phyloP scores from a whole-genome alignment of 1,284 basidiomycete genomes.

The Sphagnurus paluster region DNA sequence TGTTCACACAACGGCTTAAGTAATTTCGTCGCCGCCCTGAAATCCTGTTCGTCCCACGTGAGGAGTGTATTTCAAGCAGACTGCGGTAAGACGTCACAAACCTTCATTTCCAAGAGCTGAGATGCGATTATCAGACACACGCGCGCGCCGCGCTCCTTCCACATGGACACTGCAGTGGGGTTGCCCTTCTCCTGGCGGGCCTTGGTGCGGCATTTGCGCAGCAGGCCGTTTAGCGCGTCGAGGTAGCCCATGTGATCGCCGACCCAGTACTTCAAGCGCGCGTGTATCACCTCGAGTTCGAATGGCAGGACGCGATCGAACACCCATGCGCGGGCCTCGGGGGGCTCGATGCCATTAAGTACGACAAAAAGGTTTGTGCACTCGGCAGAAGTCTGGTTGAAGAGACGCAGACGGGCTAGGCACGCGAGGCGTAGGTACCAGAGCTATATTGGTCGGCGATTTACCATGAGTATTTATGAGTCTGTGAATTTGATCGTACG shows the following conservation, averaged over 20 bases:
- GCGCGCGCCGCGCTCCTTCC: conserved; percentile 74
- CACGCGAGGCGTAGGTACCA: conserved; percentile 81
- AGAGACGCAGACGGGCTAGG: conserved; percentile 75
- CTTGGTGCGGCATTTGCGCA: conserved; percentile 71
- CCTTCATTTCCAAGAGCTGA: conserved; percentile 76
- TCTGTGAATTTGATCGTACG: conserved; percentile 42
- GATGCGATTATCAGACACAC: conserved; percentile 71
- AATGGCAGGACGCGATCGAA: conserved; percentile 70
- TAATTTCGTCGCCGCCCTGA: conserved; percentile 60
- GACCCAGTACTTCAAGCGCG: conserved; percentile 71
- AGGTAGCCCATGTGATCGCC: conserved; percentile 75
- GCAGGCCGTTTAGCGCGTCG: conserved; percentile 75
- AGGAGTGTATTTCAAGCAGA: background rate
- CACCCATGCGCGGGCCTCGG: conserved; percentile 47
- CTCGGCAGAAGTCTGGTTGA: conserved; percentile 79
- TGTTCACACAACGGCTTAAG: conserved; percentile 62
- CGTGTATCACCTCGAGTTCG: conserved; percentile 75
- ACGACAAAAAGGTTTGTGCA: conserved; percentile 78
- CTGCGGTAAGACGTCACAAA: conserved; percentile 24
- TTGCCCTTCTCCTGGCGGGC: conserved; percentile 47
- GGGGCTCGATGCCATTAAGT: conserved; percentile 57
- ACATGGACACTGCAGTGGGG: conserved; percentile 58
- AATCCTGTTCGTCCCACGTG: conserved; percentile 50
- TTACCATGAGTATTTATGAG: background rate
- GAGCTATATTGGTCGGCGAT: conserved; percentile 42